phyloP scores from a whole-genome alignment of 305 asterid species.

The Caryopteris hybrid region DNA sequence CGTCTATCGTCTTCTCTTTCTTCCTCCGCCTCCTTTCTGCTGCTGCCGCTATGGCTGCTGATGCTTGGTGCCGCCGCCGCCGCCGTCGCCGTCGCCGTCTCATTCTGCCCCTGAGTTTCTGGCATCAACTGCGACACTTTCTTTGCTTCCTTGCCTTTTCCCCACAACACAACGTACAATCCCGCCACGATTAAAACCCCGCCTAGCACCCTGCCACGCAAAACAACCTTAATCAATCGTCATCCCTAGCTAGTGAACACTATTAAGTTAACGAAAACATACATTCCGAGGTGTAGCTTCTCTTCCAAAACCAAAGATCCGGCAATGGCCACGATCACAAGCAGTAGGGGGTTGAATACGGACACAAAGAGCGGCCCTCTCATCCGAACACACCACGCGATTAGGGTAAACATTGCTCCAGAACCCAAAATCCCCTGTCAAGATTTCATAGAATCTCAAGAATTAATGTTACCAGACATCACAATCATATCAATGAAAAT shows the following conservation, averaged over 20 bases:
- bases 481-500: not conserved
- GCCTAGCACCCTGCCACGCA: constrained; percentile 51
- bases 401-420: constrained; percentile 40
- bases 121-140: constrained; percentile 32
- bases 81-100: not conserved
- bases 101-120: constrained; percentile 12
- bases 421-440: constrained; percentile 61
- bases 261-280: not conserved
- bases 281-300: constrained; percentile 60
- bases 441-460: no score
- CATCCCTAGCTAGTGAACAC: no score
- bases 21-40: constrained; percentile 3
- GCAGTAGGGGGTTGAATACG: constrained; percentile 57
- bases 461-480: no score
- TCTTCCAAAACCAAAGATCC: constrained; percentile 64
- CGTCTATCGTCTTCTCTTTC: constrained; percentile 19
- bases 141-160: constrained; percentile 54
- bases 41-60: constrained; percentile 1
- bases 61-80: not conserved
- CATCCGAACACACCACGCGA: constrained; percentile 46
- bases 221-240: not conserved
- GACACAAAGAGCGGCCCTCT: constrained; percentile 75
- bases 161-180: constrained; percentile 62
- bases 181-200: constrained; percentile 46
- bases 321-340: constrained; percentile 54